Conservation (phyloP, 1,284 basidiomycete genomes). For the Agaricales sp. region DNA sequence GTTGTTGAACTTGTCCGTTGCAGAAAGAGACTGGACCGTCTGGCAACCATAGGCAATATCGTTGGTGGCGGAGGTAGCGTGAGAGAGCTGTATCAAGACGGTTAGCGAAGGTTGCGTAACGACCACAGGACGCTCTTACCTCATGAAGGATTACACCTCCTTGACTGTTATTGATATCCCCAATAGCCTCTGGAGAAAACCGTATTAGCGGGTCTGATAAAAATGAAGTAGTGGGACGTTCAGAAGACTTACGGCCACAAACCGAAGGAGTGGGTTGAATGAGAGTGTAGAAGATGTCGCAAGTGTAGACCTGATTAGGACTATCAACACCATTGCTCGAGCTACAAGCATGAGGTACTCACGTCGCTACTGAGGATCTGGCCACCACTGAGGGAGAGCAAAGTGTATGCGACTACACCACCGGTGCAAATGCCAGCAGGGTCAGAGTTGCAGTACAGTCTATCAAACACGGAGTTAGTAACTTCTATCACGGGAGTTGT, state of each 20-base stretch:
- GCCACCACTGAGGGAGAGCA: neutral
- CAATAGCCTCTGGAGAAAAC: neutral
- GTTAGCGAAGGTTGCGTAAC: neutral
- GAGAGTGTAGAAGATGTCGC: neutral
- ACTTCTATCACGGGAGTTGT: neutral
- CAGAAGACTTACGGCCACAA: neutral
- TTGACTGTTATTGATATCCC: neutral
- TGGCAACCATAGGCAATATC: neutral
- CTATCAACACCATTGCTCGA: neutral
- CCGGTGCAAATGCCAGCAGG: neutral
- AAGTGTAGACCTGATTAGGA: neutral
- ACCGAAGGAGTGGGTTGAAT: neutral
- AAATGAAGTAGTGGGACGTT: no score
- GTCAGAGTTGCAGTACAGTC: constrained; percentile 1
- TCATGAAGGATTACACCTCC: constrained; percentile 2
- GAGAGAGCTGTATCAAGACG: neutral
- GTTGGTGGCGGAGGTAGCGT: neutral
- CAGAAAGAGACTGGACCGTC: neutral
- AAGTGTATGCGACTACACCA: neutral
- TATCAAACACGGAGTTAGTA: neutral
- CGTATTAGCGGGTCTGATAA: neutral
- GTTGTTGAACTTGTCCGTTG: neutral
- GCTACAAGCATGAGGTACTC: neutral
- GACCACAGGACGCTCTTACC: constrained; percentile 5
- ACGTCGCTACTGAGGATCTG: neutral